Base-by-base conservation (phyloP, 306 rosid species). In the Ammopiptanthus mongolicus region DNA sequence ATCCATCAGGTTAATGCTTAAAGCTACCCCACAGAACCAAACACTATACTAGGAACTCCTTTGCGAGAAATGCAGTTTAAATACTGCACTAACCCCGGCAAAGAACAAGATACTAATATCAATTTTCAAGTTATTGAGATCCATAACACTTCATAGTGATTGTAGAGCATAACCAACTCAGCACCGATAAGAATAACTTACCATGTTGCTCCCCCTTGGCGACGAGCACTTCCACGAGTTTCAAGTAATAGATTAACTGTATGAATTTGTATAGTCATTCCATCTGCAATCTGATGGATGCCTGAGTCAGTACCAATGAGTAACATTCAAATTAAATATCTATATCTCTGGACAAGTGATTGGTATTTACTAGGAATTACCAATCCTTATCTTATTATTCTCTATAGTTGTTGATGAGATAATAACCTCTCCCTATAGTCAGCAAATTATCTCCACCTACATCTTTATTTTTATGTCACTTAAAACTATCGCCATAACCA, bases 191-290 rank as follows among this genome's bases (percentile, higher is more conserved):
- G 61, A 76, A 73, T 11, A 80, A 71, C 70, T 82, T 87, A 94
- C 97, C 97, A 90, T 22, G 90, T 80, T 18, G 96, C 91, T 76
- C 94, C 97, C 79, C 86, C 98, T 85, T 87, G 82, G 51, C 66
- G 28, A 69, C 83, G 72, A 75, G 86, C 87, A 77, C 97, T 85
- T 59, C 97, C 96, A 69, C 87, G 83, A 81, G 98, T 91, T 91
- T 94, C 98, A 78, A 94, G 95, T 66, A 91, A 78, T 65, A 94
- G 79, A 86, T 94, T 94, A 79, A 94, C 97, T 33, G 91, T 86
- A 37, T 36, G 85, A 82, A 94, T 87, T 84, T 88, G 96, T 85
- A 94, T 31, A 59, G 98, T 94, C 98, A 91, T 94, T 77, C 98
- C 98, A 88, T 94, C 98, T 77, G 98, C 95, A 86, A 91, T 86